Evolutionary conservation across 495 filamentous ascomycete species (phyloP).

Genomic region (Xylaria flabelliformis): DNA sequence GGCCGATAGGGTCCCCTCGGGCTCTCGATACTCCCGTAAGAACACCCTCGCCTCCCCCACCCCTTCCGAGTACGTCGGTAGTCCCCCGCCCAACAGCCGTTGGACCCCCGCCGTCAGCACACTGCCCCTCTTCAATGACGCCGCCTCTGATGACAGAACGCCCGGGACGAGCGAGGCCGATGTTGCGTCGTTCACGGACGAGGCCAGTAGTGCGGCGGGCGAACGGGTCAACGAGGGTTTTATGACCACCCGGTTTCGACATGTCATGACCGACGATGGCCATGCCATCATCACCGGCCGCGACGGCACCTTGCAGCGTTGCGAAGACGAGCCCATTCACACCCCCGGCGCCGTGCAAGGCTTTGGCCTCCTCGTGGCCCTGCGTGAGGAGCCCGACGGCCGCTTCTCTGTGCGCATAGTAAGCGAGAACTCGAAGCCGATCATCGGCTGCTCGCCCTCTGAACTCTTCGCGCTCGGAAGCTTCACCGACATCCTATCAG

Average conservation of each 20-base stretch:
- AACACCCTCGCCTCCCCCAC: constrained; percentile 25
- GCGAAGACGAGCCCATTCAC: constrained; percentile 94
- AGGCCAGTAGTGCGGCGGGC: constrained; percentile 28
- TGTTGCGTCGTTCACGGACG: not conserved
- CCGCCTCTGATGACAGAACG: constrained; percentile 43
- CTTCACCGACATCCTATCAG: constrained; percentile 80
- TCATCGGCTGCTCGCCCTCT: constrained; percentile 81
- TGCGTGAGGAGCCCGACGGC: constrained; percentile 74
- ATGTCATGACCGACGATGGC: constrained; percentile 77
- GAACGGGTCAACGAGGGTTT: constrained; percentile 43
- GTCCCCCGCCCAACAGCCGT: constrained; percentile 40
- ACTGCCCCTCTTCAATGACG: constrained; percentile 42
- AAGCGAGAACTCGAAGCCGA: constrained; percentile 81
- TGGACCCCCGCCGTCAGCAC: constrained; percentile 30
- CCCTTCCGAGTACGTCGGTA: constrained; percentile 36
- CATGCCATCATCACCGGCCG: constrained; percentile 87
- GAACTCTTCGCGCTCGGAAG: constrained; percentile 75
- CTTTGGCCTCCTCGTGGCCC: constrained; percentile 79
- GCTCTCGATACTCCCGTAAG: constrained; percentile 29
- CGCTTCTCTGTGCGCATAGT: constrained; percentile 75
- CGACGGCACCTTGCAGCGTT: constrained; percentile 72
- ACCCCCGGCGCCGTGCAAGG: constrained; percentile 88
- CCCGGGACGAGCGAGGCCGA: constrained; percentile 26
- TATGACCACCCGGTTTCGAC: constrained; percentile 78
- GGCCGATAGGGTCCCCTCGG: not conserved